These are phyloP conservation scores for Euphorbia schlechtendalii DNA, from an alignment of 441 rosid species.

Conservation along the genomic window DNA sequence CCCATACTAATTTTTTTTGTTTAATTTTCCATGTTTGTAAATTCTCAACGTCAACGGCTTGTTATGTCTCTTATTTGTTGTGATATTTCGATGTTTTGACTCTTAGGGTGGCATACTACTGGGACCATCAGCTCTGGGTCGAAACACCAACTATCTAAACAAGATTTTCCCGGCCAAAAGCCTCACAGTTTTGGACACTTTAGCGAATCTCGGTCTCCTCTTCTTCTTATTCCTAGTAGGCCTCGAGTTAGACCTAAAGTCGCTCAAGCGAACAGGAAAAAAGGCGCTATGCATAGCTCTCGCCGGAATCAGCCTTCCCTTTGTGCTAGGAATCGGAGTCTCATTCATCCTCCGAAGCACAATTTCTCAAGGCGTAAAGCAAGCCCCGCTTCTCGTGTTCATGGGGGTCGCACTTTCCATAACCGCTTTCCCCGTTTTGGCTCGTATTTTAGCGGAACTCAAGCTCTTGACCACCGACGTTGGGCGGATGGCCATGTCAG, in stretches of 20 bases:
- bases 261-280: conserved; percentile 61
- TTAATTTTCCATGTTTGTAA: no score
- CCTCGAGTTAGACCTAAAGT: conserved; percentile 59
- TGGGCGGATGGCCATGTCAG: conserved; percentile 88
- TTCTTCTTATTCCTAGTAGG: conserved; percentile 87
- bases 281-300: conserved; percentile 61
- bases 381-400: conserved; percentile 63
- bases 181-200: conserved; percentile 68
- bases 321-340: conserved; percentile 68
- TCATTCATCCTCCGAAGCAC: conserved; percentile 47
- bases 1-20: no score
- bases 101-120: conserved; percentile 78
- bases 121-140: conserved; percentile 85
- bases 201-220: conserved; percentile 81
- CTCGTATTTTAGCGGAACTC: conserved; percentile 86
- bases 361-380: conserved; percentile 46
- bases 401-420: conserved; percentile 95
- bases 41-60: no score
- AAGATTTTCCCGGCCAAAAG: conserved; percentile 60
- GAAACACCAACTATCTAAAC: conserved; percentile 41
- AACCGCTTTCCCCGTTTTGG: conserved; percentile 89
- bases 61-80: no score
- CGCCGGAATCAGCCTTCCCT: conserved; percentile 74
- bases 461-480: conserved; percentile 83
- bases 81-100: background rate